phyloP scores from a whole-genome alignment of 306 rosid species.

The Vicia sativa region DNA sequence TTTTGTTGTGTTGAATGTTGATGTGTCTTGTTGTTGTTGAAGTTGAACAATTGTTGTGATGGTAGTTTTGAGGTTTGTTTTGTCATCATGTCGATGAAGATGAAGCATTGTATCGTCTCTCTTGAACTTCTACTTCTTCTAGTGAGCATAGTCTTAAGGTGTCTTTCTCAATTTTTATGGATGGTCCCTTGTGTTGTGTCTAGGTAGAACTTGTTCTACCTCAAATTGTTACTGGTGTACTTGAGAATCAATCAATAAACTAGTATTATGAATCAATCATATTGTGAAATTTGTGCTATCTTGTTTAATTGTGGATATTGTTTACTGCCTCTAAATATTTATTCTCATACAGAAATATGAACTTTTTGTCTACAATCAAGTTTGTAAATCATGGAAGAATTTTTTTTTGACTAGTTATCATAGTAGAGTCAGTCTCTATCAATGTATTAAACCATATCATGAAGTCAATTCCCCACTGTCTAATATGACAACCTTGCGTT shows the following conservation, averaged over 20 bases:
- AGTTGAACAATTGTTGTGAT: conserved; percentile 17
- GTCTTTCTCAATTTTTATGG: neutral
- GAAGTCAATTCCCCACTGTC: conserved; percentile 54
- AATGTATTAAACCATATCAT: conserved; percentile 30
- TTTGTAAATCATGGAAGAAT: conserved; percentile 16
- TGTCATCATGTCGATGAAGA: conserved; percentile 17
- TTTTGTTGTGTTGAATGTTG: neutral
- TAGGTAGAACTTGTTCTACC: neutral
- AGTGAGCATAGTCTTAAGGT: neutral
- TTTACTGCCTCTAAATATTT: too few relatives aligned
- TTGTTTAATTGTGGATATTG: neutral
- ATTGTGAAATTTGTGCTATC: neutral
- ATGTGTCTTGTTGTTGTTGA: neutral
- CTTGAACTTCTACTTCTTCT: conserved; percentile 3
- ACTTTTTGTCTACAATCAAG: conserved; percentile 7
- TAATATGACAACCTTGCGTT: conserved; percentile 40
- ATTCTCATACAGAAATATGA: neutral
- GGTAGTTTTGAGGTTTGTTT: conserved; percentile 27
- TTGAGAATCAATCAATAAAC: conserved; percentile 20
- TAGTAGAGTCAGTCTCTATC: conserved; percentile 21
- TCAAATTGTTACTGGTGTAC: conserved; percentile 10
- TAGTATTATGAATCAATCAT: neutral
- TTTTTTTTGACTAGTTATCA: neutral
- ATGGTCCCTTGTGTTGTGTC: conserved; percentile 26
- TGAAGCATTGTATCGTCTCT: conserved; percentile 15